Conservation (phyloP, 805 yeast species). For the Candida glaebosa region DNA sequence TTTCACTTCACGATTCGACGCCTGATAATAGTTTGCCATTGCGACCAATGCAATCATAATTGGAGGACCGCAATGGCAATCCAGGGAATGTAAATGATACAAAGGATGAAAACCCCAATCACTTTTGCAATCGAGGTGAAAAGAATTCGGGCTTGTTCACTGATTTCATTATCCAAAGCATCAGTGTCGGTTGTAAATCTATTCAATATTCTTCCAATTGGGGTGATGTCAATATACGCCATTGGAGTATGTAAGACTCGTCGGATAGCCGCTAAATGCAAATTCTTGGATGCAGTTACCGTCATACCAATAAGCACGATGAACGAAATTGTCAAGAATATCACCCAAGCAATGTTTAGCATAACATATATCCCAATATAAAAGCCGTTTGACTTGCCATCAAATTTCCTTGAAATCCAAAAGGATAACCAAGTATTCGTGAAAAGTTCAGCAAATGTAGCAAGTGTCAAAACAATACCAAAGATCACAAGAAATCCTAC, state of each 20-base stretch:
- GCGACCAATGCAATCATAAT: constrained; percentile 38
- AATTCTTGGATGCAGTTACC: constrained; percentile 25
- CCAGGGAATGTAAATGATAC: constrained; percentile 51
- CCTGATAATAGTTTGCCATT: constrained; percentile 44
- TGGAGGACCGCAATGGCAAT: constrained; percentile 55
- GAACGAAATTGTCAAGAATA: constrained; percentile 37
- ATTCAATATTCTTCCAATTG: constrained; percentile 42
- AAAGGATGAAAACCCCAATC: constrained; percentile 40
- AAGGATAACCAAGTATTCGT: constrained; percentile 45
- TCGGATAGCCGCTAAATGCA: constrained; percentile 36
- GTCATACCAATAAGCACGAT: constrained; percentile 29
- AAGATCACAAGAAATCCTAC: constrained; percentile 25
- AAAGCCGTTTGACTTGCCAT: constrained; percentile 22
- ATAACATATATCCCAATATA: constrained; percentile 35
- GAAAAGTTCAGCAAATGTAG: constrained; percentile 40
- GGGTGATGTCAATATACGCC: constrained; percentile 42
- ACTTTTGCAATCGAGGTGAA: constrained; percentile 39
- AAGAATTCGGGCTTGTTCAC: constrained; percentile 40
- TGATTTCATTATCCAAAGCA: constrained; percentile 43
- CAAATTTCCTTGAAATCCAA: constrained; percentile 37
- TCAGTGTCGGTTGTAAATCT: constrained; percentile 45
- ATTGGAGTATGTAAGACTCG: constrained; percentile 40
- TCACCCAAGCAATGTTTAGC: constrained; percentile 37
- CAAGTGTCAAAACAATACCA: constrained; percentile 30
- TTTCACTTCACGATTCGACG: constrained; percentile 46